Conservation (phyloP, 2,329 filamentous ascomycete genomes). For the Cytospora piceae region DNA sequence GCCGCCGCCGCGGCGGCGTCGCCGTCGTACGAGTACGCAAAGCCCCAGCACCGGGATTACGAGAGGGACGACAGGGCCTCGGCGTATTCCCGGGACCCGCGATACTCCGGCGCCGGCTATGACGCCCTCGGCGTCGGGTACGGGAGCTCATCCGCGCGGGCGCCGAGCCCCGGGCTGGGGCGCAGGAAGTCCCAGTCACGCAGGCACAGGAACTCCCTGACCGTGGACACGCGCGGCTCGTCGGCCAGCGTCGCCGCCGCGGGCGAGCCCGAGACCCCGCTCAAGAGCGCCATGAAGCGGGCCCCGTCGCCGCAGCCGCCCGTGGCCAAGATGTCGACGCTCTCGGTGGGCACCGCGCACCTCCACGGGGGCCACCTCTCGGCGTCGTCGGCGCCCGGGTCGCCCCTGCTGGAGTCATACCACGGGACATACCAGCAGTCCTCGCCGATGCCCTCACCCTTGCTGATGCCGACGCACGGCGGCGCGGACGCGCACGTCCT, state of each 20-base stretch:
- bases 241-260: constrained; percentile 44
- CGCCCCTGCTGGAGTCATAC: constrained; percentile 89
- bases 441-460: constrained; percentile 89
- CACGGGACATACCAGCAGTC: constrained; percentile 92
- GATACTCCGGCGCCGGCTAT: constrained; percentile 8
- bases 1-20: constrained; percentile 31
- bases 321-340: constrained; percentile 54
- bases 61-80: constrained; percentile 38
- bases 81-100: constrained; percentile 39
- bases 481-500: constrained; percentile 49
- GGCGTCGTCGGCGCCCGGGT: constrained; percentile 66
- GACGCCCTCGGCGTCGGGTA: constrained; percentile 24
- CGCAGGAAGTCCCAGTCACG: constrained; percentile 27
- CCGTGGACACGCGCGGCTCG: constrained; percentile 44
- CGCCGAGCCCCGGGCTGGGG: constrained; percentile 31
- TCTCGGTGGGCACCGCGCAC: constrained; percentile 50
- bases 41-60: constrained; percentile 45
- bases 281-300: constrained; percentile 43
- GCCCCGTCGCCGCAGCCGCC: constrained; percentile 55
- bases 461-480: constrained; percentile 58
- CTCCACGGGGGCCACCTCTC: constrained; percentile 43
- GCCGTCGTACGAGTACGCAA: constrained; percentile 36
- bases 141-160: constrained; percentile 32
- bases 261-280: constrained; percentile 42
- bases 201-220: constrained; percentile 38